Conservation (phyloP, 176 grass and related monocot genomes). For the Oryza coarctata region DNA sequence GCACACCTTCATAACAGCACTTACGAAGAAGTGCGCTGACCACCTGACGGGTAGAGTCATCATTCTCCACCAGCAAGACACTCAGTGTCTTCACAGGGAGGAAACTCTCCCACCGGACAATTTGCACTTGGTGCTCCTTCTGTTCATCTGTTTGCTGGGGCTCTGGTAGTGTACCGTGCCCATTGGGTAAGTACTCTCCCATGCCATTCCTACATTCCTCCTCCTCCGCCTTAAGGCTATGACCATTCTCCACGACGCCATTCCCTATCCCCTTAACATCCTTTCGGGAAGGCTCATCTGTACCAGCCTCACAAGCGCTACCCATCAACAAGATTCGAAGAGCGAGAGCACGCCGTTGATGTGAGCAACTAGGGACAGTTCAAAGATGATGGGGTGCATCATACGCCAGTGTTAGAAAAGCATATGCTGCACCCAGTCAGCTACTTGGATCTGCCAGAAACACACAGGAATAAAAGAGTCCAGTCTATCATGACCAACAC, state of each 20-base stretch:
- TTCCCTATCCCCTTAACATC: slow-evolving; percentile 25
- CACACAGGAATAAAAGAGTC: slow-evolving; percentile 9
- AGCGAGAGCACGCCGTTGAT: neutral
- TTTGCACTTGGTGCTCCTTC: slow-evolving; percentile 48
- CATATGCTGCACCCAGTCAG: slow-evolving; percentile 30
- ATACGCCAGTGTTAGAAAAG: slow-evolving; percentile 33
- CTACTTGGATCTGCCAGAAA: slow-evolving; percentile 35
- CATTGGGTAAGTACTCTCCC: slow-evolving; percentile 32
- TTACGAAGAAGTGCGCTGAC: slow-evolving; percentile 79
- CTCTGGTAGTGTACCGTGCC: neutral
- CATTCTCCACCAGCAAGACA: slow-evolving; percentile 83
- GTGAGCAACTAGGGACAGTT: slow-evolving; percentile 18
- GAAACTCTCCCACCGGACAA: slow-evolving; percentile 78
- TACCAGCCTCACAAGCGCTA: slow-evolving; percentile 41
- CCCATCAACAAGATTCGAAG: slow-evolving; percentile 63
- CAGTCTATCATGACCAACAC: neutral
- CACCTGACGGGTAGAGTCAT: slow-evolving; percentile 80
- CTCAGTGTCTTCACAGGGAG: slow-evolving; percentile 68
- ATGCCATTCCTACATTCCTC: slow-evolving; percentile 47
- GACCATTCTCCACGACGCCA: slow-evolving; percentile 35
- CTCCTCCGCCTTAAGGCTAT: slow-evolving; percentile 22
- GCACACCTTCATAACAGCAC: slow-evolving; percentile 87
- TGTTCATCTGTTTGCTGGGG: slow-evolving; percentile 30
- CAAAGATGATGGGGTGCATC: slow-evolving; percentile 32
- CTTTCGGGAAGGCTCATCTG: slow-evolving; percentile 29